phyloP scores from a whole-genome alignment of 768 basidiomycete species.

The Amanita rubescens region DNA sequence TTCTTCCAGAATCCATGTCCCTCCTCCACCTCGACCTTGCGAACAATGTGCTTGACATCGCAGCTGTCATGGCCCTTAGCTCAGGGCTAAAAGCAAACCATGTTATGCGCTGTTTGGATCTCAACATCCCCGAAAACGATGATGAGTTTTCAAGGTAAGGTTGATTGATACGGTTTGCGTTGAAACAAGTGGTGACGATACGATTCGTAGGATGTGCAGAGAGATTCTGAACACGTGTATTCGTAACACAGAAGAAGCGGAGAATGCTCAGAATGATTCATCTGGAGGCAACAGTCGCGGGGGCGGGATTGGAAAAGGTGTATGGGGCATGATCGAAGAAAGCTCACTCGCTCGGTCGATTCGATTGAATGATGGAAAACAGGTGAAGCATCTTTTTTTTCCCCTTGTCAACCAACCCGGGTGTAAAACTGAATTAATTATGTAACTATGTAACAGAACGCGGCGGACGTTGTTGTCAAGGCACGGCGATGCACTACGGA shows the following conservation, averaged over 20 bases:
- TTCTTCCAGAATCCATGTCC: slow-evolving; percentile 83
- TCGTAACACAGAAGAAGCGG: slow-evolving; percentile 82
- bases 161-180: background rate
- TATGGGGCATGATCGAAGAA: slow-evolving; percentile 84
- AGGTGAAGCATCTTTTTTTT: slow-evolving; percentile 23
- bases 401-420: slow-evolving; percentile 1
- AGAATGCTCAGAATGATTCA: slow-evolving; percentile 21
- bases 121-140: slow-evolving; percentile 84
- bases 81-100: slow-evolving; percentile 80
- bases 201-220: slow-evolving; percentile 55
- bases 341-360: slow-evolving; percentile 74
- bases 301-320: slow-evolving; percentile 55
- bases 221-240: slow-evolving; percentile 89
- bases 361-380: slow-evolving; percentile 48
- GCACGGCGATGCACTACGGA: slow-evolving; percentile 35
- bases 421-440: too few relatives aligned
- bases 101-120: slow-evolving; percentile 85
- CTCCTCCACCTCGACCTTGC: slow-evolving; percentile 91
- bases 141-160: slow-evolving; percentile 67
- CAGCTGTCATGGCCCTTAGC: slow-evolving; percentile 88
- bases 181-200: background rate
- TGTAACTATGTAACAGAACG: slow-evolving; percentile 27
- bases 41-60: slow-evolving; percentile 73
- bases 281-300: slow-evolving; percentile 33
- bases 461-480: slow-evolving; percentile 39